These are phyloP conservation scores for Ambrosia trifida DNA, from an alignment of 129 eudicot species.

Conservation along the genomic window DNA sequence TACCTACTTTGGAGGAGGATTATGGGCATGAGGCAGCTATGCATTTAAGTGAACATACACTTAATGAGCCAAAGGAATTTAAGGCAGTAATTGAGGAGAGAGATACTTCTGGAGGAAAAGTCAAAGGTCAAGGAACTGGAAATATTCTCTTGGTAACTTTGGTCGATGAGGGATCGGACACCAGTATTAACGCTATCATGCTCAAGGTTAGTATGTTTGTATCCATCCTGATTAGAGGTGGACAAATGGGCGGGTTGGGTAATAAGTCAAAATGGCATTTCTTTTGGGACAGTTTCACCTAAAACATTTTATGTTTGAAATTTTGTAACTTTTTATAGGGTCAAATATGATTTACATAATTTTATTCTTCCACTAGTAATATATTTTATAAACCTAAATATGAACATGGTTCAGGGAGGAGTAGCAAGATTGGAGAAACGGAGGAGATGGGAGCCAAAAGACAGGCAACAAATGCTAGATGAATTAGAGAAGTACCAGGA, in stretches of 20 bases:
- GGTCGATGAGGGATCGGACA: conserved; percentile 55
- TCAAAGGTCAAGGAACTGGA: conserved; percentile 97
- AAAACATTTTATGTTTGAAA: too few relatives aligned
- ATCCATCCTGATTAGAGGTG: not conserved
- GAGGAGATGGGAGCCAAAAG: conserved; percentile 79
- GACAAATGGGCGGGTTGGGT: too few relatives aligned
- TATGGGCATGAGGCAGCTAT: conserved; percentile 90
- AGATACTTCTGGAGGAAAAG: conserved; percentile 88
- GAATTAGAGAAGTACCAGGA: conserved; percentile 69
- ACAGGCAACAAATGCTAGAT: conserved; percentile 55
- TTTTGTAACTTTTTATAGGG: too few relatives aligned
- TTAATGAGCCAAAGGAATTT: conserved; percentile 63
- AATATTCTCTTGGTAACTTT: conserved; percentile 67
- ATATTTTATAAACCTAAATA: conserved; percentile 1
- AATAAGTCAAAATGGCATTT: not conserved
- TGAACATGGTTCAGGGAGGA: conserved; percentile 61
- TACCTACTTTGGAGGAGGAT: conserved; percentile 81
- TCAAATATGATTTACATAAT: too few relatives aligned
- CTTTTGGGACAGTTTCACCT: too few relatives aligned
- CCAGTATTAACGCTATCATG: conserved; percentile 71
- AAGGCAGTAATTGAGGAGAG: conserved; percentile 75
- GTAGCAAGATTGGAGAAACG: conserved; percentile 90
- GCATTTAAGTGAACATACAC: conserved; percentile 64
- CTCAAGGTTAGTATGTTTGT: conserved; percentile 56
- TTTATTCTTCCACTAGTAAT: too few relatives aligned